Evolutionary conservation across 2,329 filamentous ascomycete species (phyloP).

Genomic region (Xylaria hypoxylon): DNA sequence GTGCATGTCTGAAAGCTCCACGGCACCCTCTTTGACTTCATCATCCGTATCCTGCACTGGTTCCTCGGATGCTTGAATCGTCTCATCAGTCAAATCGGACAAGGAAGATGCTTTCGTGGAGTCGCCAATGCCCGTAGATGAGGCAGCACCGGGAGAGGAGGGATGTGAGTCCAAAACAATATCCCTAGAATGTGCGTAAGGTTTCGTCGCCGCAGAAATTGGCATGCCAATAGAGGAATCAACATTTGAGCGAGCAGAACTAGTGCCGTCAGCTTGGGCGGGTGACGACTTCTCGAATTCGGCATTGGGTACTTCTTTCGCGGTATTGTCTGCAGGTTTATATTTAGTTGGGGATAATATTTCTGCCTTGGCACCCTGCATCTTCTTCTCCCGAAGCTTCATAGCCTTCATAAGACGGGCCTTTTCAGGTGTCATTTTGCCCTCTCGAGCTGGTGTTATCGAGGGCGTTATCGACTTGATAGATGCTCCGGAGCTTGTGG

Average conservation of each 20-base stretch:
- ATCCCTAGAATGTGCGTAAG: conserved; percentile 61
- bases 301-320: conserved; percentile 41
- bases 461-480: conserved; percentile 58
- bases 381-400: conserved; percentile 83
- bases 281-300: conserved; percentile 45
- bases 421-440: conserved; percentile 85
- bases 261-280: conserved; percentile 49
- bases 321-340: conserved; percentile 42
- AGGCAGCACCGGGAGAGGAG: conserved; percentile 63
- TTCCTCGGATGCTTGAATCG: conserved; percentile 58
- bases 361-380: conserved; percentile 49
- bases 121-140: conserved; percentile 65
- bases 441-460: conserved; percentile 55
- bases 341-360: conserved; percentile 43
- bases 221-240: conserved; percentile 68
- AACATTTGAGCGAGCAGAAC: conserved; percentile 58
- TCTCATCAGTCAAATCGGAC: conserved; percentile 72
- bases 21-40: conserved; percentile 29
- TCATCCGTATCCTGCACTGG: conserved; percentile 41
- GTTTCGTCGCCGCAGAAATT: conserved; percentile 49
- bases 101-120: conserved; percentile 74
- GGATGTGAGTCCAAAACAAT: conserved; percentile 68
- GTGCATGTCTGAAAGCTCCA: conserved; percentile 27
- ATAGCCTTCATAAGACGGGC: conserved; percentile 93
- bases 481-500: conserved; percentile 60